These are phyloP conservation scores for Plantago major DNA, from an alignment of 257 asterid species.

Conservation along the genomic window DNA sequence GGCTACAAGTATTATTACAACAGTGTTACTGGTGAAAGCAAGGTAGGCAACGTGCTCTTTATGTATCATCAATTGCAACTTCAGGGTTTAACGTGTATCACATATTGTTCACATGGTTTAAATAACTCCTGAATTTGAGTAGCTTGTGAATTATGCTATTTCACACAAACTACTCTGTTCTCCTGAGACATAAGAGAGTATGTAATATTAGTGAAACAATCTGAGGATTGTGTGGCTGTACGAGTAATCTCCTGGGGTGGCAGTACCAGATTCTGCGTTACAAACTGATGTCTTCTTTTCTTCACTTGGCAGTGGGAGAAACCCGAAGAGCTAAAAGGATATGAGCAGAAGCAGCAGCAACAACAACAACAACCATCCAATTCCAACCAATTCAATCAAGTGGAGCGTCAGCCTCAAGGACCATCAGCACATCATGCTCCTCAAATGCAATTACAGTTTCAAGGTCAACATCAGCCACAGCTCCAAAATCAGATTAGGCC, in stretches of 20 bases:
- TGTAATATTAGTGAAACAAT: no score
- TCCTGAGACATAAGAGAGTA: background rate
- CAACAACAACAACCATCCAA: constrained; percentile 55
- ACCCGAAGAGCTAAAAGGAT: constrained; percentile 65
- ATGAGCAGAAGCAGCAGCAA: constrained; percentile 55
- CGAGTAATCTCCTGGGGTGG: no score
- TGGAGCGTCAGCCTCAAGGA: constrained; percentile 48
- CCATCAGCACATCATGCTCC: constrained; percentile 43
- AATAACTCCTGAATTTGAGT: background rate
- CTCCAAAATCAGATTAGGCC: constrained; percentile 46
- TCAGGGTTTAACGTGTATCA: background rate
- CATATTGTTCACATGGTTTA: background rate
- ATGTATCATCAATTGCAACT: background rate
- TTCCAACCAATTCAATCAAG: constrained; percentile 43
- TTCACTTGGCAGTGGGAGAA: constrained; percentile 74
- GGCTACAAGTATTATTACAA: constrained; percentile 90
- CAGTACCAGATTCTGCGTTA: background rate
- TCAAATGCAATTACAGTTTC: constrained; percentile 56
- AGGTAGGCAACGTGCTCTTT: constrained; percentile 35
- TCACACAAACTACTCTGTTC: background rate
- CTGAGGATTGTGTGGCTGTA: no score
- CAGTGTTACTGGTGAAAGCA: constrained; percentile 89
- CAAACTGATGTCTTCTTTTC: constrained; percentile 16
- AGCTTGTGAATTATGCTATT: background rate
- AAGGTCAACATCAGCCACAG: constrained; percentile 46